These are phyloP conservation scores for Cnidoscolus chayamansa DNA, from an alignment of 441 rosid species.

Conservation along the genomic window DNA sequence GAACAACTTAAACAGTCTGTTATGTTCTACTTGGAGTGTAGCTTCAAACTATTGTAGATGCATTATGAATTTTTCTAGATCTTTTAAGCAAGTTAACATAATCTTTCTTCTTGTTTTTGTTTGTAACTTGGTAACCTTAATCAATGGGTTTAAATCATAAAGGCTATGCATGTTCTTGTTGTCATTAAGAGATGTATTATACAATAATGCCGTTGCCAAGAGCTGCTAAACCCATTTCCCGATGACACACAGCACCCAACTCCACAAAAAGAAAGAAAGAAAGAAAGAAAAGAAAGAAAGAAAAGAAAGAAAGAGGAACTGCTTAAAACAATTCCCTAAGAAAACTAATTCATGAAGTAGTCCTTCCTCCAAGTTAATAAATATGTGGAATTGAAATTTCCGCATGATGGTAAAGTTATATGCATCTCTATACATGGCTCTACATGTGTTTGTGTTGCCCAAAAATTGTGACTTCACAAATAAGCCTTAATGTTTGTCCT, in stretches of 20 bases:
- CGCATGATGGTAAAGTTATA: neutral
- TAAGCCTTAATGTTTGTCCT: neutral
- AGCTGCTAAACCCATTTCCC: neutral
- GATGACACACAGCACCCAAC: neutral
- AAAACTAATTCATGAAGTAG: neutral
- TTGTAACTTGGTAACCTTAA: neutral
- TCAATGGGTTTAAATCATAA: neutral
- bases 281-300: too few species aligned
- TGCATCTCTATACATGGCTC: neutral
- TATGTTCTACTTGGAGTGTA: neutral
- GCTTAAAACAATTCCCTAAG: too few species aligned
- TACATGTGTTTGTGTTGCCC: neutral
- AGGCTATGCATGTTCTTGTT: neutral
- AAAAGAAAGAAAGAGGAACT: neutral
- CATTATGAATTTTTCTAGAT: too few species aligned
- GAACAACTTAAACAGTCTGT: conserved; percentile 6
- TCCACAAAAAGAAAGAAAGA: neutral
- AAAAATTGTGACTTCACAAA: neutral
- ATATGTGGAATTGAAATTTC: neutral
- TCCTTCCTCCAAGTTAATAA: neutral
- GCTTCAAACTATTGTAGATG: neutral
- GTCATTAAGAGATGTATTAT: neutral
- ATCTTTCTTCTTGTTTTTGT: neutral
- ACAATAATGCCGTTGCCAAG: neutral
- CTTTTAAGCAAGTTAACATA: neutral